These are phyloP conservation scores for Debaryomyces hansenii DNA, from an alignment of 805 yeast species.

Conservation along the genomic window DNA sequence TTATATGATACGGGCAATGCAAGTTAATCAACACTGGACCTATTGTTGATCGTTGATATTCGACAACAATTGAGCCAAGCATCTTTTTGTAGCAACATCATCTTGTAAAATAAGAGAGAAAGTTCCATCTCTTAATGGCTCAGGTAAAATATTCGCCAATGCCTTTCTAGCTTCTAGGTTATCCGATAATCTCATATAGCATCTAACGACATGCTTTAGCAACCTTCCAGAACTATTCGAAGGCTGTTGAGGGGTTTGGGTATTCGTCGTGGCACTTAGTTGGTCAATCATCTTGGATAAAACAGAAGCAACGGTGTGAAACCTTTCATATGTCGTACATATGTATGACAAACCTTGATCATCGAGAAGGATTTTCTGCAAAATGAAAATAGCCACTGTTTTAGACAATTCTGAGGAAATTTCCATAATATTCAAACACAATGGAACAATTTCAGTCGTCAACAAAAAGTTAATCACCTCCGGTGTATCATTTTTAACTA, in stretches of 20 bases:
- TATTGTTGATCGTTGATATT: constrained; percentile 45
- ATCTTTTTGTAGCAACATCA: constrained; percentile 83
- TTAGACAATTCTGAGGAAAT: constrained; percentile 90
- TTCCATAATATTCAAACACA: constrained; percentile 94
- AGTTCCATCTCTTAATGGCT: constrained; percentile 83
- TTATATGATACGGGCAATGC: background rate
- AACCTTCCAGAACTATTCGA: constrained; percentile 69
- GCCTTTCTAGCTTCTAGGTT: constrained; percentile 89
- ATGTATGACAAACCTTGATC: constrained; percentile 89
- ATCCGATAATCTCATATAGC: constrained; percentile 87
- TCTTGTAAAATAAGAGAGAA: constrained; percentile 77
- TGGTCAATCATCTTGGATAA: constrained; percentile 87
- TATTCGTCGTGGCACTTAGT: constrained; percentile 49
- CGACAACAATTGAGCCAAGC: constrained; percentile 78
- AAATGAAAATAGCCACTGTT: constrained; percentile 94
- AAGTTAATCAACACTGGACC: background rate
- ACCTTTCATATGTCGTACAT: constrained; percentile 93
- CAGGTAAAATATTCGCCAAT: constrained; percentile 79
- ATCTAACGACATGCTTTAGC: constrained; percentile 89
- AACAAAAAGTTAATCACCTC: constrained; percentile 89
- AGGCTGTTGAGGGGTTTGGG: constrained; percentile 35
- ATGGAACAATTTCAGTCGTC: constrained; percentile 95
- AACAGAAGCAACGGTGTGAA: constrained; percentile 90
- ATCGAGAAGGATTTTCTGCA: constrained; percentile 88
- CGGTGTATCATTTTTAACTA: constrained; percentile 93